phyloP scores from a whole-genome alignment of 805 yeast species.

The Wickerhamomyces xylosicus region DNA sequence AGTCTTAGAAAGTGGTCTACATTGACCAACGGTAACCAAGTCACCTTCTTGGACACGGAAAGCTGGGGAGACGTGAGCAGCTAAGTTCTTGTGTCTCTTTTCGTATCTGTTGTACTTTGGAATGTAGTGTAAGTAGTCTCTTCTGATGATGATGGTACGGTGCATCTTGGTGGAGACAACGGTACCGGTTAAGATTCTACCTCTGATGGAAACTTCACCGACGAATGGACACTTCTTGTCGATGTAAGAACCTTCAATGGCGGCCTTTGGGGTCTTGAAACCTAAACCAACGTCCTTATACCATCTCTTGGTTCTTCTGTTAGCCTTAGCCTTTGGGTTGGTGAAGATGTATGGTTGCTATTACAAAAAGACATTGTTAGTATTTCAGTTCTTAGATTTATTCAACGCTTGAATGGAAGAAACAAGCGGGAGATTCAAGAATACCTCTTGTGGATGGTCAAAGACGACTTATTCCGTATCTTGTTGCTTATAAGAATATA shows the following conservation, averaged over 20 bases:
- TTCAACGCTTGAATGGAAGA: too few species aligned
- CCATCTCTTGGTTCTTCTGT: constrained; percentile 99
- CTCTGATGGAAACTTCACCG: constrained; percentile 97
- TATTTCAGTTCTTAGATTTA: constrained; percentile 10
- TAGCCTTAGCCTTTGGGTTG: constrained; percentile 99
- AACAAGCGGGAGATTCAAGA: too few species aligned
- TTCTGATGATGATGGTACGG: constrained; percentile 99
- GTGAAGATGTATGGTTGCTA: constrained; percentile 99
- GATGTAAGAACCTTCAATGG: constrained; percentile 97
- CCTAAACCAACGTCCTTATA: constrained; percentile 99
- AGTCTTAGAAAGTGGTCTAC: constrained; percentile 99
- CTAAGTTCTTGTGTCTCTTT: constrained; percentile 99
- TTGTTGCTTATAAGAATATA: too few species aligned
- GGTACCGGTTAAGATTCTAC: constrained; percentile 98
- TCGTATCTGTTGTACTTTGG: constrained; percentile 99
- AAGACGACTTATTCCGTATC: too few species aligned
- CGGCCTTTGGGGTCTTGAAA: constrained; percentile 99
- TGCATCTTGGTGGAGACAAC: constrained; percentile 99
- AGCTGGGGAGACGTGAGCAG: constrained; percentile 99
- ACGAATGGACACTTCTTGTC: constrained; percentile 99
- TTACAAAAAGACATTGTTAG: constrained; percentile 26
- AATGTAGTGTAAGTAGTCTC: constrained; percentile 99
- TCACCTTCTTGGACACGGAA: constrained; percentile 99
- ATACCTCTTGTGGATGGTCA: background rate
- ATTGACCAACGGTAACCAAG: constrained; percentile 98